Evolutionary conservation across 169 alveolate species (phyloP), one percentile per base, ranked within the genome.

Genomic region (Cryptosporidium canis): DNA sequence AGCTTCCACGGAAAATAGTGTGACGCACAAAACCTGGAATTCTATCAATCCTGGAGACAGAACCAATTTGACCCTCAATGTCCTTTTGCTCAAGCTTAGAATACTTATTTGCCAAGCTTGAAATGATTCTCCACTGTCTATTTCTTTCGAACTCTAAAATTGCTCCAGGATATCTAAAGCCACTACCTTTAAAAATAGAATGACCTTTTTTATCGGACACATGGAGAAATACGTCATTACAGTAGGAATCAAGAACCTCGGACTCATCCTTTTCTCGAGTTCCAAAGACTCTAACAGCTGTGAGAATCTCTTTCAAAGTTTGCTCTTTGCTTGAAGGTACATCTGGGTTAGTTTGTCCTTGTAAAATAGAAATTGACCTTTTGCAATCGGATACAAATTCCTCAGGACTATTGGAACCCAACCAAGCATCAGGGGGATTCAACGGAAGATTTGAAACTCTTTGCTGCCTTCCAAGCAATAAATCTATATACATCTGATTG

Each of bases 1-100:
- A 77, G n/a, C 87, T 77, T 12, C 87, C 87, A 12, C n/a, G 87
- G n/a, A 77, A 77, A 27, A 77, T 39, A 7, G 87, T 77, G 51
- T 77, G 61, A 0, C 87, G 37, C 8, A 77, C 87, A n/a, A 77
- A 77, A 21, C 77, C 72, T 29, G 87, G 87, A 21, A 77, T 77
- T 35, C 24, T 35, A 2, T 31, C 24, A n/a, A 77, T 77, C 37
- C 71, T 35, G 33, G 71, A 56, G 24, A 77, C 39, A 27, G 87
- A 37, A 4, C 87, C 87, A n/a, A 58, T 41, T 27, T 39, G 18
- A 12, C 87, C 87, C 5, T 58, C 58, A 16, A 48, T 8, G 44
- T 77, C 87, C 41, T 45, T 77, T 61, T 41, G 71, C 51, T 77
- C 63, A 18, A 56, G 55, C 33, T 77, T 39, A 3, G 72, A 61